Conservation (phyloP, 805 yeast genomes). For the Candida taoyuanica region DNA sequence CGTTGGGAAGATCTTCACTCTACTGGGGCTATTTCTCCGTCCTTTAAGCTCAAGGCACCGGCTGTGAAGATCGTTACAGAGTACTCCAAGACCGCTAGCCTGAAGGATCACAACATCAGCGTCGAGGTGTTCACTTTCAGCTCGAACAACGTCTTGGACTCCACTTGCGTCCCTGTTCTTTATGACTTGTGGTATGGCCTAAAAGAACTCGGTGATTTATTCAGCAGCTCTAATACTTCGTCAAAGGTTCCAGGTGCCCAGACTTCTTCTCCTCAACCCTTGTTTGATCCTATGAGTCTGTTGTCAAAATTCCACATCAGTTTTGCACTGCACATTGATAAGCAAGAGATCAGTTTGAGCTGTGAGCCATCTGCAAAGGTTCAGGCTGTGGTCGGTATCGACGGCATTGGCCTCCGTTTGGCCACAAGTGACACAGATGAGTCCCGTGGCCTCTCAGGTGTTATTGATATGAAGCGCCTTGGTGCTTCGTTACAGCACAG, state of each 20-base stretch:
- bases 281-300: conserved; percentile 38
- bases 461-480: conserved; percentile 49
- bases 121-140: conserved; percentile 58
- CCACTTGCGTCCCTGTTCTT: conserved; percentile 77
- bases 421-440: conserved; percentile 43
- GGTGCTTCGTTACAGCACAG: conserved; percentile 80
- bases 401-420: conserved; percentile 57
- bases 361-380: conserved; percentile 95
- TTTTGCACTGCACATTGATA: conserved; percentile 58
- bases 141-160: conserved; percentile 64
- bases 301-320: conserved; percentile 56
- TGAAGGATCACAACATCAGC: conserved; percentile 41
- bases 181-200: conserved; percentile 50
- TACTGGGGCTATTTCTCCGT: conserved; percentile 34
- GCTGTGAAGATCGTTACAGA: conserved; percentile 55
- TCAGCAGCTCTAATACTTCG: conserved; percentile 6
- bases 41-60: conserved; percentile 69
- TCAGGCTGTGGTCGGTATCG: conserved; percentile 75
- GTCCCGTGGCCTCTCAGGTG: conserved; percentile 38
- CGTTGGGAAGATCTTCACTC: conserved; percentile 37
- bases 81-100: conserved; percentile 41
- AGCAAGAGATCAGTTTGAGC: conserved; percentile 72
- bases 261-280: conserved; percentile 9
- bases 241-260: conserved; percentile 3
- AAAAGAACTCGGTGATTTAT: conserved; percentile 41